Evolutionary conservation across 805 yeast species (phyloP), one percentile per base, ranked within the genome.

Genomic region (Blastobotrys muscicola): DNA sequence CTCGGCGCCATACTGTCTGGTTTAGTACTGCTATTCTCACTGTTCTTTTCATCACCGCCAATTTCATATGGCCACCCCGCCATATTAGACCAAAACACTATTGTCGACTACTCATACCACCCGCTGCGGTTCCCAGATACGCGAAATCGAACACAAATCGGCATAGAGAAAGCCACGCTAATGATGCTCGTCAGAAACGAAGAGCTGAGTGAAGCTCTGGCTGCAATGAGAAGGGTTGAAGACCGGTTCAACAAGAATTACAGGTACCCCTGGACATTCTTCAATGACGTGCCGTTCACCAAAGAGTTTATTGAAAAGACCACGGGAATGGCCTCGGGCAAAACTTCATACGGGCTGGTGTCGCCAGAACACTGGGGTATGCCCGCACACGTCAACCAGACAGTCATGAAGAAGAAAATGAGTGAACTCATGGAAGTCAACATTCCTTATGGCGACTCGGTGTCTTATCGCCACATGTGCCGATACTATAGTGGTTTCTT

Each of bases 191-290:
- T 84, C 33, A 68, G 97, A 44, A 87, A 87, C 59, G 69, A 73
- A 65, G 97, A 87, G 60, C 61, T 87, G 8, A 69, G 72, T 8
- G 87, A 82, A 1, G 95, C 92, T 0, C 61, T 87, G 37, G 58
- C 63, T 36, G 76, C 94, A 14, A 86, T 87, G 75, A 70, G 95
- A 55, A 76, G 83, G 71, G 74, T 89, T 43, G 97, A 90, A 65
- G 97, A 87, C 62, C 71, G 96, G 50, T 90, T 92, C 71, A 90
- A 90, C 69, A 60, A 66, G 12, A 72, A 83, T 39, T 89, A 67
- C 66, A 72, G 83, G 50, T 90, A 90, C 59, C 97, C 94, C 54
- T 90, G 97, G 97, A 92, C 87, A 23, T 92, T 90, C 62, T 70
- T 90, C 55, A 90, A 90, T 62, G 96, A 90, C 60, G 86, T 80